Base-by-base conservation (phyloP, 208 protist genomes). In the Leishmania tropica region DNA sequence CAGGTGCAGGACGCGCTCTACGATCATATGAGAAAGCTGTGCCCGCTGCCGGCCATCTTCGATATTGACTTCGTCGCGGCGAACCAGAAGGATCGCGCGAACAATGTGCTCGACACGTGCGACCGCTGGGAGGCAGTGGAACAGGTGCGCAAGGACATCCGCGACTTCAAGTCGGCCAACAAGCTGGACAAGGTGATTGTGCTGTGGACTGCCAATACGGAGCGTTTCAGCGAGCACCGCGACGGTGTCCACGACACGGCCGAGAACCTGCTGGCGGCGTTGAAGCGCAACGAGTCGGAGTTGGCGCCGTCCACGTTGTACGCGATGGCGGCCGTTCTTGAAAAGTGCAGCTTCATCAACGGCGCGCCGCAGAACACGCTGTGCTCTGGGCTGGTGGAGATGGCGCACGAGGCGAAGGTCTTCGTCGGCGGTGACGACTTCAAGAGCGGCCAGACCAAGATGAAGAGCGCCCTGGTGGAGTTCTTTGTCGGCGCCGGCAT, bases 371-470 rank as follows among this genome's bases (percentile, higher is more conserved):
- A 99, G 92, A 99, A 99, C 92, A 99, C 99, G 37, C 97, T 99
- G 72, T 99, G 99, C 72, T 91, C 97, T 17, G 99, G 97, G 70
- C 78, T 99, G 53, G 76, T 99, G 35, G 98, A 99, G 68, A 93
- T 99, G 21, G 98, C 99, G 47, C 75, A 92, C 68, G 80, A 87
- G 71, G 78, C 98, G 67, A 76, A 92, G 62, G 97, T 99, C 13
- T 97, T 97, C 67, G 95, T 99, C 77, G 98, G 91, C 78, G 99
- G 99, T 76, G 99, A 99, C 86, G 99, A 99, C 89, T 99, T 99
- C 95, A 99, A 99, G 92, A 97, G 95, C 62, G 99, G 99, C 58
- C 99, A 99, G 93, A 99, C 99, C n/a, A 99, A 99, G 89, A 98
- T 99, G 85, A 99, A 99, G 91, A 99, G 97, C 42, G 99, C 99